Base-by-base conservation (phyloP, 805 yeast species). In the Lipomyces spencermartinsiae region DNA sequence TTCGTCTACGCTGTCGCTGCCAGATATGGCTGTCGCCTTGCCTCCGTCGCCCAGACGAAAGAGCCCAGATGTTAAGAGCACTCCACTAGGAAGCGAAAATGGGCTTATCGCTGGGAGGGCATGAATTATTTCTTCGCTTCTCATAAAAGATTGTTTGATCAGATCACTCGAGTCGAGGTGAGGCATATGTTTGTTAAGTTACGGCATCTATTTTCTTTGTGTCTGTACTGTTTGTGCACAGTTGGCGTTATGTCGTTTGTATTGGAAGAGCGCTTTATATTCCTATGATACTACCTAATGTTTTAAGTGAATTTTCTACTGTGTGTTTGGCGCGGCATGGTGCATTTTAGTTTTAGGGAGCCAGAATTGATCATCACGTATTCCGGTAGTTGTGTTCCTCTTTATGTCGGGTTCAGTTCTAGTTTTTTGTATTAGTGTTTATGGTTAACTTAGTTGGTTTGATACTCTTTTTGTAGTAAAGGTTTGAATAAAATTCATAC, bases 221-320 rank as follows among this genome's bases (percentile, higher is more conserved):
- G 5, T 43, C 49, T 43, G 22, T 43, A 25, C 49, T 43, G 6
- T 43, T 43, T 19, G 49, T 12, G 49, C 49, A 43, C 49, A 16
- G 49, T 43, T 43, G 49, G 49, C 49, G 49, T n/a, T n/a, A n/a
- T n/a, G n/a, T n/a, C n/a, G n/a, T 43, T 43, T 37, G 49, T 43
- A 16, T 43, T 43, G 49, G 49, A 5, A n/a, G 10, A 10, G 49
- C 16, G 49, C 10, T 43, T 16, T 8, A 16, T 16, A 35, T 35
- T 35, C 39, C 14, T 35, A n/a, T 16, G 19, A n/a, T 43, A 43
- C n/a, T n/a, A 8, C n/a, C 8, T 43, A 43, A n/a, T 43, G 22
- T n/a, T 43, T 43, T 43, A 16, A 43, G 49, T 43, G 49, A 8
- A 16, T n/a, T 37, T 43, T 19, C n/a, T 43, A 16, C 49, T 43